Evolutionary conservation across 805 yeast genomes (phyloP).

Genomic region (baker's yeast (Saccharomyces cerevisiae)): DNA sequence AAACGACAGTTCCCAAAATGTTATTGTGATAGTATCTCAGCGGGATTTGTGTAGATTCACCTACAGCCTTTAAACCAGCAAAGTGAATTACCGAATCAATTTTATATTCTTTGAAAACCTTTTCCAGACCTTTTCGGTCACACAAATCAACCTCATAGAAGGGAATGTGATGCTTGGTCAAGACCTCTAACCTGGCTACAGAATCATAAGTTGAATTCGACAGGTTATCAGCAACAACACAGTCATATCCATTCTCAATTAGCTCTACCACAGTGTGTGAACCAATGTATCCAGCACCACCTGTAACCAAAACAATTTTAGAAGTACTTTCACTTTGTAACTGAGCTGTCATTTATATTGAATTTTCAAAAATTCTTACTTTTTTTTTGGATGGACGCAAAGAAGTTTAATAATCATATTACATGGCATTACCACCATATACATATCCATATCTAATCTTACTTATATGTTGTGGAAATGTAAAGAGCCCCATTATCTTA

Average conservation of each 20-base stretch:
- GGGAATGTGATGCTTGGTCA: conserved; percentile 40
- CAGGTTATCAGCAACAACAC: conserved; percentile 66
- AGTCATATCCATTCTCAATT: conserved; percentile 52
- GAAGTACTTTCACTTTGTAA: neutral
- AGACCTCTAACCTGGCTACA: conserved; percentile 50
- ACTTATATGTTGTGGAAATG: neutral
- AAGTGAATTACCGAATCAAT: conserved; percentile 63
- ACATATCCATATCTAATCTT: neutral
- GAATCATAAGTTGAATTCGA: conserved; percentile 61
- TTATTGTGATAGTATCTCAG: conserved; percentile 61
- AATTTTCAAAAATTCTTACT: neutral
- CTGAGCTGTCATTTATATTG: neutral
- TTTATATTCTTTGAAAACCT: conserved; percentile 40
- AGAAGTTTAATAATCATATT: neutral
- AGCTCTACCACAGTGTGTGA: conserved; percentile 68
- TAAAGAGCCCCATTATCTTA: neutral
- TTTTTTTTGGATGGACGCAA: neutral
- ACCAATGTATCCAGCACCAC: conserved; percentile 84
- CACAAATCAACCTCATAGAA: conserved; percentile 53
- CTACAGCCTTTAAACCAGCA: conserved; percentile 80
- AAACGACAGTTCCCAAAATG: conserved; percentile 52
- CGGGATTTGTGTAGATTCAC: conserved; percentile 64
- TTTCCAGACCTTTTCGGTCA: conserved; percentile 40
- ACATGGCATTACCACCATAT: neutral
- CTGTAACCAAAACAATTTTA: conserved; percentile 58